Conservation (phyloP, 805 yeast genomes). For the Candida arabinofermentans region DNA sequence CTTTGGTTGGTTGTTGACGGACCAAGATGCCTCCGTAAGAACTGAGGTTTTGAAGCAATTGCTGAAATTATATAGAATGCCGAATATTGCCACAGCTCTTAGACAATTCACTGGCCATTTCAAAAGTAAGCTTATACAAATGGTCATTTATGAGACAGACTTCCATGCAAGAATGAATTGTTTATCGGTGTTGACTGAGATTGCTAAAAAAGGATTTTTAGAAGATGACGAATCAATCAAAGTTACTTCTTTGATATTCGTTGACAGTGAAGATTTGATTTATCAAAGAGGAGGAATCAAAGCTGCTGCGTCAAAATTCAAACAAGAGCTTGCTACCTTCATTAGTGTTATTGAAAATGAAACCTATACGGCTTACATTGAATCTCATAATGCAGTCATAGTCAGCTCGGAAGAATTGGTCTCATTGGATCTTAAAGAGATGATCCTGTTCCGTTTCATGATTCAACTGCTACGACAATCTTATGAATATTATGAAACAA, state of each 20-base stretch:
- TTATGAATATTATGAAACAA: slow-evolving; percentile 18
- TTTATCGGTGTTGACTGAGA: slow-evolving; percentile 48
- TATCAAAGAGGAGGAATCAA: slow-evolving; percentile 23
- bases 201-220: slow-evolving; percentile 58
- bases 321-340: slow-evolving; percentile 52
- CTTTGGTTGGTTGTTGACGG: slow-evolving; percentile 84
- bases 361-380: slow-evolving; percentile 33
- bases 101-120: slow-evolving; percentile 77
- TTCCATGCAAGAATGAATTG: slow-evolving; percentile 48
- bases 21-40: slow-evolving; percentile 56
- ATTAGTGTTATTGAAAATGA: slow-evolving; percentile 42
- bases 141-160: slow-evolving; percentile 55
- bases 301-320: slow-evolving; percentile 25
- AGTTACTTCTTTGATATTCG: slow-evolving; percentile 23
- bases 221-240: slow-evolving; percentile 48
- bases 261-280: slow-evolving; percentile 25
- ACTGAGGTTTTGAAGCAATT: slow-evolving; percentile 58
- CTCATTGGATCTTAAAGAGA: slow-evolving; percentile 25
- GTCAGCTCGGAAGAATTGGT: slow-evolving; percentile 19
- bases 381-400: slow-evolving; percentile 31
- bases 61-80: slow-evolving; percentile 41
- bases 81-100: slow-evolving; percentile 53
- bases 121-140: slow-evolving; percentile 59
- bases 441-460: slow-evolving; percentile 28
- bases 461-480: slow-evolving; percentile 30